Evolutionary conservation across 805 yeast species (phyloP).

Genomic region (Wickerhamiella qilinensis): DNA sequence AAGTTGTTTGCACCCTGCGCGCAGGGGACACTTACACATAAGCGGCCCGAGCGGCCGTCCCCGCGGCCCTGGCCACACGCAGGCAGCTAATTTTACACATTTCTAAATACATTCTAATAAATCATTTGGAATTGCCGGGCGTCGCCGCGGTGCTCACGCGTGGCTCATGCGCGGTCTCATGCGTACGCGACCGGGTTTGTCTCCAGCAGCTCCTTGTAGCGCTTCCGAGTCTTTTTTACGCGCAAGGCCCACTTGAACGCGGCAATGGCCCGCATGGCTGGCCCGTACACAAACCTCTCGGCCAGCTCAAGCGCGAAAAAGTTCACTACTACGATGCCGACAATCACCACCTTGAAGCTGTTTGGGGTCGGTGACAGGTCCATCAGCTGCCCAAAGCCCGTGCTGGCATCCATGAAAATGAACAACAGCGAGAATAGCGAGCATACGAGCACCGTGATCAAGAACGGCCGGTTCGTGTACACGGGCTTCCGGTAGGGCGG

Average conservation of each 20-base stretch:
- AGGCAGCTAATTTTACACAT: no score
- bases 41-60: no score
- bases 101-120: no score
- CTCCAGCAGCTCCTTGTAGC: conserved; percentile 21
- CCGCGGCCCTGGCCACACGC: no score
- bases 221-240: conserved; percentile 17
- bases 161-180: no score
- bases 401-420: conserved; percentile 34
- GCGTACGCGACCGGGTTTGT: neutral
- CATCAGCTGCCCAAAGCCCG: conserved; percentile 50
- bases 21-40: no score
- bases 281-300: conserved; percentile 29
- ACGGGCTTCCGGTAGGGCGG: conserved; percentile 83
- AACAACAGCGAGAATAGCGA: conserved; percentile 33
- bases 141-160: no score
- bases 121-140: no score
- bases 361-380: conserved; percentile 50
- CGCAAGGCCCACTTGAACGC: conserved; percentile 8
- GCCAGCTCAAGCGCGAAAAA: conserved; percentile 31
- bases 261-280: conserved; percentile 22
- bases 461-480: conserved; percentile 47
- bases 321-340: conserved; percentile 31
- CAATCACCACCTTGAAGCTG: conserved; percentile 29
- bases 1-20: no score
- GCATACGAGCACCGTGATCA: conserved; percentile 41